These are phyloP conservation scores for Phytomonas serpens DNA, from an alignment of 208 protist species.

Conservation along the genomic window DNA sequence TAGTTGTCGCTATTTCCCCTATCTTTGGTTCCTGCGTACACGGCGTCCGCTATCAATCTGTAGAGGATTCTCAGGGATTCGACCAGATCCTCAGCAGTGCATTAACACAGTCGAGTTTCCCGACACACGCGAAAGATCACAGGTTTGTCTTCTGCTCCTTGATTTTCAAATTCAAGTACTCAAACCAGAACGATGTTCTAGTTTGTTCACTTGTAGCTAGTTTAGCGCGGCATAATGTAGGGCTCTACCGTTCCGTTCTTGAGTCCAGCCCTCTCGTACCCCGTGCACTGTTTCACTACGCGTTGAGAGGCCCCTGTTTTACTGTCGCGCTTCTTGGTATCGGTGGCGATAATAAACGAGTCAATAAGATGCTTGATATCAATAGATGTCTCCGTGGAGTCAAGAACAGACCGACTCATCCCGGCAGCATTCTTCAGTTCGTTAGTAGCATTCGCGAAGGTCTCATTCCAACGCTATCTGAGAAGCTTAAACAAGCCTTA, in stretches of 20 bases:
- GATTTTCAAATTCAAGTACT: constrained; percentile 53
- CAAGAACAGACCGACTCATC: constrained; percentile 53
- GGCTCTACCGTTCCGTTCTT: constrained; percentile 57
- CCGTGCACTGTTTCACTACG: constrained; percentile 72
- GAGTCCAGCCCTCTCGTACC: constrained; percentile 57
- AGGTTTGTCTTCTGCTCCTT: constrained; percentile 60
- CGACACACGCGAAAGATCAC: constrained; percentile 37
- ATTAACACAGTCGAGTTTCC: constrained; percentile 18
- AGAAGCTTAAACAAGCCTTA: constrained; percentile 31
- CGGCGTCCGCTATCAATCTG: constrained; percentile 35
- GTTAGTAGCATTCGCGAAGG: constrained; percentile 59
- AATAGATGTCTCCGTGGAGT: constrained; percentile 58
- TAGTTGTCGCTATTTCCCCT: constrained; percentile 73
- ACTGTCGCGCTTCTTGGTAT: constrained; percentile 71
- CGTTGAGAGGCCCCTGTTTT: constrained; percentile 73
- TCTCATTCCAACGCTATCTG: constrained; percentile 40
- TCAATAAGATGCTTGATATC: constrained; percentile 62
- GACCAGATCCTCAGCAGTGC: constrained; percentile 40
- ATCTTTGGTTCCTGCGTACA: constrained; percentile 76
- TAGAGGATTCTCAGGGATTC: constrained; percentile 27
- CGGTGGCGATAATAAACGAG: constrained; percentile 42
- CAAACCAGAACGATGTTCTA: constrained; percentile 53
- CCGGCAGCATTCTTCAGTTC: constrained; percentile 68
- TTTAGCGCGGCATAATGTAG: constrained; percentile 64
- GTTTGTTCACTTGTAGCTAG: constrained; percentile 59